Evolutionary conservation across 2,329 filamentous ascomycete species (phyloP), one percentile per base, ranked within the genome.

Genomic region (Sarocladium kiliense): DNA sequence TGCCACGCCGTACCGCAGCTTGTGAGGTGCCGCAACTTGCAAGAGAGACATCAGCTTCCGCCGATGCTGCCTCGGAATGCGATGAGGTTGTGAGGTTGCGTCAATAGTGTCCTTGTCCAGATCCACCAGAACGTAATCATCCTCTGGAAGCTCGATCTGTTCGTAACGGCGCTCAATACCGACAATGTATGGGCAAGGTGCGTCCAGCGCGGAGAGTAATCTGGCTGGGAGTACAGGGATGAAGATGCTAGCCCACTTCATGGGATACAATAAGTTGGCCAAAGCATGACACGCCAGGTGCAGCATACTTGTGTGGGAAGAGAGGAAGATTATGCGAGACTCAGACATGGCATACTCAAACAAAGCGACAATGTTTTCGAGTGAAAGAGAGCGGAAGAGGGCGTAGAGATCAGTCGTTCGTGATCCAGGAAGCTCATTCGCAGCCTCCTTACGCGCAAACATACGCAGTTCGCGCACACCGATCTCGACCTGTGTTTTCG

Each of bases 111-210:
- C 89, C 68, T 88, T 85, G 70, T 99, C 94, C 53, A 99, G 77
- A 70, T 99, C 94, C 34, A 97, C 91, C 16, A 97, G 77, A 18
- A 97, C 92, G 68, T 93, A 97, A 66, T 97, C 94, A 64, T 97
- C 94, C 6, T 96, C 91, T 0, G 94, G 94, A 41, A 97, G 80
- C 62, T 91, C 87, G 47, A 91, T 82, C 56, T 84, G 84, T 63
- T 95, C 90, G 67, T 97, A 97, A 56, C 92, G 85, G 61, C 92
- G 84, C 73, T 99, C 94, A 56, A 99, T 90, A 50, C 94, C 94
- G 42, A 97, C 91, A 61, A 99, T 96, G 65, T 97, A 99, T 0
- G 94, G 94, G 63, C 94, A 97, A 2, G 93, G 93, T 1, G 93
- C 93, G 64, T 97, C 94, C 18, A 99, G 80, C 2, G 91, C 93